Evolutionary conservation across 768 basidiomycete species (phyloP).

Genomic region (Leccinum pellstonianum): DNA sequence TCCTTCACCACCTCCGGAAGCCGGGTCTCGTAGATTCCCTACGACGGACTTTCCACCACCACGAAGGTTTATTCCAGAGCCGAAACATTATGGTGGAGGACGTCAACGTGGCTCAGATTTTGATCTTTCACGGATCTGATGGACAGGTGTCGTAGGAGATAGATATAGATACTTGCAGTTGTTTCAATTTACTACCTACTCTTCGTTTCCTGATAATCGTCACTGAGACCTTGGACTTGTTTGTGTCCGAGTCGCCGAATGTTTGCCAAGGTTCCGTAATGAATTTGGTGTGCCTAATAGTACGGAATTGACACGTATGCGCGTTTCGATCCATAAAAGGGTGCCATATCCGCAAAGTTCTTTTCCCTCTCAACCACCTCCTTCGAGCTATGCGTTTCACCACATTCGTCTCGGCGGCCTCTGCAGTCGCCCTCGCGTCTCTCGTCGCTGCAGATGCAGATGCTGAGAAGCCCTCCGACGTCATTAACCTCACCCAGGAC

Average conservation of each 20-base stretch:
- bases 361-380: conserved; percentile 19
- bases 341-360: background rate
- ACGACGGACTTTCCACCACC: conserved; percentile 79
- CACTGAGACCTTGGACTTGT: background rate
- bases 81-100: conserved; percentile 63
- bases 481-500: conserved; percentile 67
- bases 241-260: too few relatives aligned
- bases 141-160: background rate
- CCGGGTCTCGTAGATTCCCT: conserved; percentile 71
- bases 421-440: conserved; percentile 54
- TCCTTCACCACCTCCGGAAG: conserved; percentile 58
- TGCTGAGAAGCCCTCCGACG: conserved; percentile 60
- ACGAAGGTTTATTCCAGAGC: conserved; percentile 51
- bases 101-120: conserved; percentile 71
- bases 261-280: background rate
- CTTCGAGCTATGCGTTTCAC: conserved; percentile 62
- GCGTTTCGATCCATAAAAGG: conserved; percentile 23
- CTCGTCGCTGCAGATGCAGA: conserved; percentile 48
- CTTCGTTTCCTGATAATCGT: background rate
- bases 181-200: background rate
- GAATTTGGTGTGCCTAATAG: background rate
- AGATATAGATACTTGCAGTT: background rate
- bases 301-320: conserved; percentile 33
- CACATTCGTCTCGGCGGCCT: conserved; percentile 45
- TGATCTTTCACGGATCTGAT: conserved; percentile 44